Conservation (phyloP, 768 basidiomycete species). For the Obba rivulosa region DNA sequence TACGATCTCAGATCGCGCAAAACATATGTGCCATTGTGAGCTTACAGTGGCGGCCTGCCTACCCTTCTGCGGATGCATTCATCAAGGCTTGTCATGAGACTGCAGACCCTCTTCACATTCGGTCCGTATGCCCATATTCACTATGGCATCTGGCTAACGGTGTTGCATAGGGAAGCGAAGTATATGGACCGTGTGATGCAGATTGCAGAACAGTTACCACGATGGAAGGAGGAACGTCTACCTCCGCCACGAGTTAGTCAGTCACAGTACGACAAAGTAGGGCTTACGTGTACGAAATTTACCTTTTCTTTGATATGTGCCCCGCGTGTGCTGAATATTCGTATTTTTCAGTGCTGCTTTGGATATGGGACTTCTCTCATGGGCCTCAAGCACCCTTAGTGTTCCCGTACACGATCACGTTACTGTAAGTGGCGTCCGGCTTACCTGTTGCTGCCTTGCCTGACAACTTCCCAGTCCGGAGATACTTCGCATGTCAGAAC, state of each 20-base stretch:
- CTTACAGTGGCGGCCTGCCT: conserved; percentile 66
- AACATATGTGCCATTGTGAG: conserved; percentile 52
- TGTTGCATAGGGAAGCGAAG: conserved; percentile 39
- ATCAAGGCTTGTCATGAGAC: conserved; percentile 46
- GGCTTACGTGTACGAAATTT: conserved; percentile 61
- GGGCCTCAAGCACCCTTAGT: conserved; percentile 68
- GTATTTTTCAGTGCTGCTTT: conserved; percentile 52
- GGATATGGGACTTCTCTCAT: conserved; percentile 76
- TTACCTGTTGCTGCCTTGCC: conserved; percentile 1
- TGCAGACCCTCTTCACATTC: conserved; percentile 56
- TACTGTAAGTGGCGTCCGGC: conserved; percentile 52
- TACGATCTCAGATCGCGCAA: conserved; percentile 65
- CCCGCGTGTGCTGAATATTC: not conserved
- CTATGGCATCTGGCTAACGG: conserved; percentile 4
- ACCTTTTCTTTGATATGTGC: not conserved
- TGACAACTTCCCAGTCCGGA: conserved; percentile 54
- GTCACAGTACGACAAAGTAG: conserved; percentile 88
- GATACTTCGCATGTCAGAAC: conserved; percentile 84
- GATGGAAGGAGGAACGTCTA: conserved; percentile 71
- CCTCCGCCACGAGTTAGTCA: conserved; percentile 83
- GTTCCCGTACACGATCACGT: conserved; percentile 70
- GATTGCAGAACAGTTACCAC: conserved; percentile 55
- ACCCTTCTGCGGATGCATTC: conserved; percentile 50
- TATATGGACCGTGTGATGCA: conserved; percentile 52
- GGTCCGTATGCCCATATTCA: conserved; percentile 31